Conservation (phyloP, 163 green algal genomes). For the Scenedesmus sp. region DNA sequence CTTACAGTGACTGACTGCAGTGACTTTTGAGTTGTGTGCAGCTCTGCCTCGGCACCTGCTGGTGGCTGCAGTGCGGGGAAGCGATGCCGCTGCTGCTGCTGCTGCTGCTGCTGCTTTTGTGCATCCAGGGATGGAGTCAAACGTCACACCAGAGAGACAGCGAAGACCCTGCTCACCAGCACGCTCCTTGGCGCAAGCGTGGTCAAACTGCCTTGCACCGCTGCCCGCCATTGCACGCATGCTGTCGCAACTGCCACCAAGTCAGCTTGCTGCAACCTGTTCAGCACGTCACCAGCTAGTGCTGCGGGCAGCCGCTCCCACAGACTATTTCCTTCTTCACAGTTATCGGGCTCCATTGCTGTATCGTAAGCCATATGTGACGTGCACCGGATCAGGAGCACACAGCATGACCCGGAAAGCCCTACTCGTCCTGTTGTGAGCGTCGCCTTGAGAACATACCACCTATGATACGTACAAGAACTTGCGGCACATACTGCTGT, state of each 20-base stretch:
- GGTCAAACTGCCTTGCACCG: not conserved
- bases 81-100: not conserved
- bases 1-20: not conserved
- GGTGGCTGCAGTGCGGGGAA: too few species aligned
- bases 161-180: not conserved
- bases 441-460: too few species aligned
- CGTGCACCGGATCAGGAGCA: not conserved
- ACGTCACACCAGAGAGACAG: not conserved
- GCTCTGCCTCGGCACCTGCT: not conserved
- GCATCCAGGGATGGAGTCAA: not conserved
- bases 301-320: slow-evolving; percentile 28
- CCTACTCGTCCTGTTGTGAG: too few species aligned
- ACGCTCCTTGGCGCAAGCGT: slow-evolving; percentile 8
- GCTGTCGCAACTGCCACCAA: not conserved
- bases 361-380: too few species aligned
- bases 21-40: not conserved
- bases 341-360: not conserved
- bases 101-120: not conserved
- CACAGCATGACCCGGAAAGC: not conserved
- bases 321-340: not conserved
- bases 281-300: not conserved
- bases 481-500: not conserved
- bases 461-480: too few species aligned
- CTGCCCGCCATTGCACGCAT: not conserved
- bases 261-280: not conserved